Conservation (phyloP, 306 rosid species). For the Glycine tomentella region DNA sequence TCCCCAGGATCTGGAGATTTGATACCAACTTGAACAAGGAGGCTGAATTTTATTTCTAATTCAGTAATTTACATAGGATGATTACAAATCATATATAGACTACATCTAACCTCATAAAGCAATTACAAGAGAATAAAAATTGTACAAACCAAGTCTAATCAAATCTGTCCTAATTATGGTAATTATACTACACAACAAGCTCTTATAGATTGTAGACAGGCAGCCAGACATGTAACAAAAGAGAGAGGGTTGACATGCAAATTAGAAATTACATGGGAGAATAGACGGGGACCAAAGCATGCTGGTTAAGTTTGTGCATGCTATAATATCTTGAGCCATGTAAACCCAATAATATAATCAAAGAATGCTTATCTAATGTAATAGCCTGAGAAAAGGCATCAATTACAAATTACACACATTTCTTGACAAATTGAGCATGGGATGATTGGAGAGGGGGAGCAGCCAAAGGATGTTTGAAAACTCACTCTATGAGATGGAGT, state of each 20-base stretch:
- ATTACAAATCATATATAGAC: not conserved
- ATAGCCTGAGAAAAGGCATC: slow-evolving; percentile 34
- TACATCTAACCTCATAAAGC: not conserved
- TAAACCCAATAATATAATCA: slow-evolving; percentile 33
- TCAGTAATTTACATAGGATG: not conserved
- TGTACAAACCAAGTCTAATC: not conserved
- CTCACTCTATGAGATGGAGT: slow-evolving; percentile 85
- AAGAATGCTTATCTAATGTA: slow-evolving; percentile 18
- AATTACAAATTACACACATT: not conserved
- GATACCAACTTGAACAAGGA: not conserved
- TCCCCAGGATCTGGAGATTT: not conserved
- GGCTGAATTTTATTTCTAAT: not conserved
- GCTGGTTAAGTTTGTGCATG: slow-evolving; percentile 7
- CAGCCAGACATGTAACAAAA: not conserved
- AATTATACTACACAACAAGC: not conserved
- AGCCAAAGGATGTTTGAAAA: slow-evolving; percentile 44
- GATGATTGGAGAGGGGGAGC: slow-evolving; percentile 18
- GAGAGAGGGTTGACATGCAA: not conserved
- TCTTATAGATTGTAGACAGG: not conserved
- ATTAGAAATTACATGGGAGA: slow-evolving; percentile 31
- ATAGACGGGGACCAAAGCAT: slow-evolving; percentile 23
- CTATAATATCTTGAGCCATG: slow-evolving; percentile 15
- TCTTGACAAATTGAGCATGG: slow-evolving; percentile 26
- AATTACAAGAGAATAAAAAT: not conserved
- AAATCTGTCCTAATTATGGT: not conserved